These are phyloP conservation scores for Monosporascus sp. DNA, from an alignment of 2,329 filamentous ascomycete genomes.

Conservation along the genomic window DNA sequence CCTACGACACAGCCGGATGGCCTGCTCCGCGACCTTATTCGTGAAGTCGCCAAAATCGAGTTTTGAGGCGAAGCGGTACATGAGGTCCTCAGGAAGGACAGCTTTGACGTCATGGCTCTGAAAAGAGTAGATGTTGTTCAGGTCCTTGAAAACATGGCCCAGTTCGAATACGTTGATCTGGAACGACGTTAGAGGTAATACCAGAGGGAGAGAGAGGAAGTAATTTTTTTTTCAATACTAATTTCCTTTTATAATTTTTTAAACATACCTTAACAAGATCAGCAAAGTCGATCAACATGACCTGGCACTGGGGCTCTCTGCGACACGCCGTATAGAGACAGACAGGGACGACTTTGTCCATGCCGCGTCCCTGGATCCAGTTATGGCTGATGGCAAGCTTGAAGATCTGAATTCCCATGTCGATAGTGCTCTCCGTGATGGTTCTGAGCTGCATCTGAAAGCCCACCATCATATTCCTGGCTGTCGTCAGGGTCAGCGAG, in stretches of 20 bases:
- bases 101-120: conserved; percentile 55
- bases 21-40: conserved; percentile 81
- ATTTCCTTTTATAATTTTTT: too few species aligned
- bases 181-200: background rate
- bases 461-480: conserved; percentile 54
- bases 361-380: conserved; percentile 80
- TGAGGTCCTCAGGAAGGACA: conserved; percentile 82
- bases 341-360: conserved; percentile 81
- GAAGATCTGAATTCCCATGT: conserved; percentile 66
- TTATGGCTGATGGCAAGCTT: conserved; percentile 69
- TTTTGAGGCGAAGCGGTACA: conserved; percentile 84
- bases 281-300: conserved; percentile 94
- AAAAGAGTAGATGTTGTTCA: conserved; percentile 67
- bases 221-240: too few species aligned
- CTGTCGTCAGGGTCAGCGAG: conserved; percentile 23
- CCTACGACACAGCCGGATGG: conserved; percentile 77
- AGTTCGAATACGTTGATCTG: conserved; percentile 86
- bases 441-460: conserved; percentile 53
- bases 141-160: conserved; percentile 81
- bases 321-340: conserved; percentile 87
- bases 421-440: conserved; percentile 57
- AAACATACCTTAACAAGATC: conserved; percentile 59
- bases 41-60: conserved; percentile 84
- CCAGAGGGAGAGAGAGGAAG: background rate
- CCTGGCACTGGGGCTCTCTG: conserved; percentile 68